A percentile compares a stretch with the other conserved stretches of the same genome.
Conservation (phyloP, 805 yeast species). For the Ogataea kodamae region DNA sequence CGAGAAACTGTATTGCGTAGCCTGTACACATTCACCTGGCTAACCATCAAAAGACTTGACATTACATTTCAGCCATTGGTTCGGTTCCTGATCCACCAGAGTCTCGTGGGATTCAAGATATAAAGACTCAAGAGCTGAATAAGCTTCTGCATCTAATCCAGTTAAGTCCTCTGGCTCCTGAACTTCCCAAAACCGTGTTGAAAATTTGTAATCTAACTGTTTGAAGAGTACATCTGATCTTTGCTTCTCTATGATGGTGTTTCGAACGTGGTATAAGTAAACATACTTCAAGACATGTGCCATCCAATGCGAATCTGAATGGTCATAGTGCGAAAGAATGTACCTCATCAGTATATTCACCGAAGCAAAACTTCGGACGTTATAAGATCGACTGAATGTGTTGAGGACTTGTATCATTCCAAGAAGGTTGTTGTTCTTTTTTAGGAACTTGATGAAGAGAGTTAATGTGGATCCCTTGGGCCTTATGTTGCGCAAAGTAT, state of each 20-base stretch:
- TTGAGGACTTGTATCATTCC: slow-evolving; percentile 18
- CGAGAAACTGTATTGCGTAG: too few relatives aligned
- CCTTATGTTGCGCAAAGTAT: slow-evolving; percentile 1
- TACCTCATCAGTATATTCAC: slow-evolving; percentile 15
- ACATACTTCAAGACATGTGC: slow-evolving; percentile 20
- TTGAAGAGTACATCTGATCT: slow-evolving; percentile 19
- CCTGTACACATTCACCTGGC: too few relatives aligned
- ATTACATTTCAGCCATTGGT: too few relatives aligned
- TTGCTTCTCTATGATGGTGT: slow-evolving; percentile 18
- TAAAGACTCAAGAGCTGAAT: neutral
- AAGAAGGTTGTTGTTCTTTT: slow-evolving; percentile 7
- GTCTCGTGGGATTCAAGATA: too few relatives aligned
- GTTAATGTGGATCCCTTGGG: slow-evolving; percentile 24
- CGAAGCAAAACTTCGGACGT: slow-evolving; percentile 18
- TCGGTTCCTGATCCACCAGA: too few relatives aligned
- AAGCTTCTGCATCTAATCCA: slow-evolving; percentile 3
- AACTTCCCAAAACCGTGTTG: slow-evolving; percentile 8
- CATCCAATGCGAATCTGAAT: slow-evolving; percentile 16
- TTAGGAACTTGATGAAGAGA: slow-evolving; percentile 20
- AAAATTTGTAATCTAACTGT: slow-evolving; percentile 16
- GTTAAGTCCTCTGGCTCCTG: slow-evolving; percentile 1
- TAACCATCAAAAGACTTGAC: too few relatives aligned
- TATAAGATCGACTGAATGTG: slow-evolving; percentile 12
- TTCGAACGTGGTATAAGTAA: slow-evolving; percentile 14
- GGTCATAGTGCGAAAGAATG: slow-evolving; percentile 13